Percentiles rank a stretch among this genome's conserved stretches.
These are phyloP conservation scores for Boletus speciosus DNA, from an alignment of 768 basidiomycete genomes.

Conservation along the genomic window DNA sequence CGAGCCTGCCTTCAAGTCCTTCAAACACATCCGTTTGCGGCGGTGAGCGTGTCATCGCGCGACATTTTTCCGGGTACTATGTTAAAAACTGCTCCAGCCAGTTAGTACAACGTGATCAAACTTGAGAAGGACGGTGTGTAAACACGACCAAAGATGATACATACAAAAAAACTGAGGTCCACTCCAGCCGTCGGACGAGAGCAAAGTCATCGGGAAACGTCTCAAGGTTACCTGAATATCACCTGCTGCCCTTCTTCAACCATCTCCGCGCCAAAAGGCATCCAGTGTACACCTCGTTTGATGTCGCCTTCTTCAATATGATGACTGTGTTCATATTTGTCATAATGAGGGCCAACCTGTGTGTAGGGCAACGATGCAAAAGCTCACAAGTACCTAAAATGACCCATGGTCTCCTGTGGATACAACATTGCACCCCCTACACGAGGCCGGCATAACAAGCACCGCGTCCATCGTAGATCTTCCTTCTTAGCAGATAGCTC, in stretches of 20 bases:
- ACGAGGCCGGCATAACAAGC: background rate
- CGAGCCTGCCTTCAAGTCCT: no score
- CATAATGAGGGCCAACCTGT: background rate
- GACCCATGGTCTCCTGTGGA: accelerated
- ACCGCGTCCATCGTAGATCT: background rate
- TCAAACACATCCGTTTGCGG: no score
- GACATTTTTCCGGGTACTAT: no score
- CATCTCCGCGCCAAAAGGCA: background rate
- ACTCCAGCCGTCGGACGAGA: no score
- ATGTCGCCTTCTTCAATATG: background rate
- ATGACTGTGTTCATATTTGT: background rate
- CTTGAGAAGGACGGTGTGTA: no score
- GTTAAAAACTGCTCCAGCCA: no score
- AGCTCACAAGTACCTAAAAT: background rate
- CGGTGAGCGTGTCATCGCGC: no score
- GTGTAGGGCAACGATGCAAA: background rate
- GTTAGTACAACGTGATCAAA: no score
- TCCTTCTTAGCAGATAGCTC: background rate
- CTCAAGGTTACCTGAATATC: background rate
- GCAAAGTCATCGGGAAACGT: background rate
- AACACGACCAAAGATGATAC: no score
- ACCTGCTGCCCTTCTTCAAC: background rate
- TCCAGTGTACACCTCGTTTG: background rate
- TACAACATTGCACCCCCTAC: background rate
- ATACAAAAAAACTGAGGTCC: no score